Conservation (phyloP, 345 rosid species). For the Carallia brachiata region DNA sequence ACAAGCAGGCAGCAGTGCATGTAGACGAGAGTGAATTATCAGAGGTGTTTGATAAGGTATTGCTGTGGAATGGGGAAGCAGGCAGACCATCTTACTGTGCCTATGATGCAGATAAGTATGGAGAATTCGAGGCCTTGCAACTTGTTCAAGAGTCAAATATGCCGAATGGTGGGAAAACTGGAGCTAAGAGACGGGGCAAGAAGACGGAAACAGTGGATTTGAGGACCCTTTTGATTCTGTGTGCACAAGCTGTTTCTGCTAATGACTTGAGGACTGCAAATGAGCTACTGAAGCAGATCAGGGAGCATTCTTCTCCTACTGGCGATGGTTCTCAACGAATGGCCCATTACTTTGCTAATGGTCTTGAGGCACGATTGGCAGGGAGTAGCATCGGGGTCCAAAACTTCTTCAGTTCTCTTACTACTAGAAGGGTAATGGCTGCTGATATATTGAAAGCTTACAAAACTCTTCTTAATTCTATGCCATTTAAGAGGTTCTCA, state of each 20-base stretch:
- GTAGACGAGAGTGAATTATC: constrained; percentile 57
- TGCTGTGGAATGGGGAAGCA: constrained; percentile 38
- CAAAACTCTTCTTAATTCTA: constrained; percentile 62
- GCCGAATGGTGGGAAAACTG: constrained; percentile 41
- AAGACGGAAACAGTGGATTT: constrained; percentile 78
- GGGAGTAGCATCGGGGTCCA: constrained; percentile 52
- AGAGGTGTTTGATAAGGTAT: constrained; percentile 63
- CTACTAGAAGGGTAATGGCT: constrained; percentile 63
- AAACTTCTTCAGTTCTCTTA: constrained; percentile 51
- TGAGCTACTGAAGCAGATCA: constrained; percentile 22
- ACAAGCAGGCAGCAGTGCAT: constrained; percentile 53
- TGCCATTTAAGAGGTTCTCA: constrained; percentile 80
- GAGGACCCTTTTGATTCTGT: constrained; percentile 67
- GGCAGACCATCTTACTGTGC: constrained; percentile 6
- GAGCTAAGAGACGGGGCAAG: constrained; percentile 47
- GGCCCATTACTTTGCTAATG: constrained; percentile 25
- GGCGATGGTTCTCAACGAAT: constrained; percentile 24
- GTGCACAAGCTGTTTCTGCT: constrained; percentile 58
- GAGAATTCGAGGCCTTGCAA: constrained; percentile 17
- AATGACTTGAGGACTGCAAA: constrained; percentile 19
- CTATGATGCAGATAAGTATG: constrained; percentile 5
- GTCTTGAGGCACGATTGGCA: constrained; percentile 45
- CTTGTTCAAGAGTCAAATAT: constrained; percentile 39
- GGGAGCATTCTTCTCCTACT: constrained; percentile 20
- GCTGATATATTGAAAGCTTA: constrained; percentile 78